Evolutionary conservation across 2,329 filamentous ascomycete genomes (phyloP), one percentile per base, ranked within the genome.

Genomic region (Gyromitra esculenta): DNA sequence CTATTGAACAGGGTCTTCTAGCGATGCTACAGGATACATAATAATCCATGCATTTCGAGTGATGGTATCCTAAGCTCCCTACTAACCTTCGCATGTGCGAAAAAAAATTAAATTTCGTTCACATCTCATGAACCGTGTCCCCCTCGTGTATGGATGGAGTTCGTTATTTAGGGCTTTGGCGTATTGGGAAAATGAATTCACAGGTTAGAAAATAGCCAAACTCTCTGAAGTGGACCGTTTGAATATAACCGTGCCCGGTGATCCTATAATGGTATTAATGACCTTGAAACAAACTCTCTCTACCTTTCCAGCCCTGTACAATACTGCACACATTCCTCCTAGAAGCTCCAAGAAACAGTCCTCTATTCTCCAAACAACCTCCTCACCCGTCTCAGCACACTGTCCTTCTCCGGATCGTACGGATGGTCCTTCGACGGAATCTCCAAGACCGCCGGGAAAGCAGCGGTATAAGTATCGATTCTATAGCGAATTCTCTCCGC

Each of bases 341-440:
- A 35, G 52, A 48, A 62, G n/a, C 39, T 15, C 21, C 31, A 74
- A 74, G 13, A 11, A 43, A 54, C 31, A 11, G 2, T 21, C 4
- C 31, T 64, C 69, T 78, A 87, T 81, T 87, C 90, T 80, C 90
- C 90, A 84, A 91, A 91, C 79, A 92, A 82, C 81, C 90, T 89
- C 83, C 89, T 86, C 79, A 99, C 96, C 80, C 96, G 89, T 85
- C 94, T 92, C 85, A 99, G 84, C 56, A 99, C 95, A 82, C 95
- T 98, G 84, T 99, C 96, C 87, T 99, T 99, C 85, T 99, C 96
- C 0, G 96, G 96, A 82, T 99, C 95, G 83, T 99, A 99, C 1
- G 96, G 96, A 84, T 99, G 96, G 84, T 99, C 96, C 87, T 99
- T 99, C 85, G 93, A 97, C 31, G 96, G 96, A 77, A 99, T 98